These are phyloP conservation scores for Lentinus tigrinus DNA, from an alignment of 768 basidiomycete species.

Conservation along the genomic window DNA sequence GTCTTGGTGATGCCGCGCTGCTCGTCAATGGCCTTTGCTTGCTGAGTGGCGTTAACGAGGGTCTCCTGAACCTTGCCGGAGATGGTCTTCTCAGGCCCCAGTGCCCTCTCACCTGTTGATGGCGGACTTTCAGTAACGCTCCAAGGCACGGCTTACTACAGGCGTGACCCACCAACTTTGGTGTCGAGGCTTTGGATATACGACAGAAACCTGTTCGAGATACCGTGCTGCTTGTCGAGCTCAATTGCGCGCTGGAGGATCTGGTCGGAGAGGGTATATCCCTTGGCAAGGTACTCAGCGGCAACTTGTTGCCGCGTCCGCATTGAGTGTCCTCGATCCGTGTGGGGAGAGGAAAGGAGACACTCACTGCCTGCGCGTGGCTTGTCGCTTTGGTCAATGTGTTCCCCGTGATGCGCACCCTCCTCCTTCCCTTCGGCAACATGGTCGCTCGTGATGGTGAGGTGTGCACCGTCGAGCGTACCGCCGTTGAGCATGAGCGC, in stretches of 20 bases:
- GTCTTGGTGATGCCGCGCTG: conserved; percentile 72
- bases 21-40: conserved; percentile 76
- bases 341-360: background rate
- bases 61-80: conserved; percentile 69
- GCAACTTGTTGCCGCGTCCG: conserved; percentile 50
- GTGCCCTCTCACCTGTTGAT: conserved; percentile 42
- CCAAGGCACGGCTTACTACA: background rate
- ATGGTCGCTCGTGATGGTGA: conserved; percentile 70
- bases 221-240: conserved; percentile 81
- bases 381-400: conserved; percentile 85
- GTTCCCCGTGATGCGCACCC: conserved; percentile 36
- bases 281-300: conserved; percentile 91
- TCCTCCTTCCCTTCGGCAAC: conserved; percentile 57
- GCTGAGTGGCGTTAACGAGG: conserved; percentile 60
- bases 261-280: conserved; percentile 76
- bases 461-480: conserved; percentile 65
- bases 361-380: conserved; percentile 79
- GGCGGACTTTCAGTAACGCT: background rate
- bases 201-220: conserved; percentile 78
- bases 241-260: conserved; percentile 81
- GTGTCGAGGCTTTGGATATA: conserved; percentile 77
- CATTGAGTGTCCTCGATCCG: background rate
- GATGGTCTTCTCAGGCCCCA: conserved; percentile 82
- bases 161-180: conserved; percentile 46
- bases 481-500: conserved; percentile 84